Evolutionary conservation across 768 basidiomycete genomes (phyloP), one percentile per base, ranked within the genome.

Genomic region (Peribolospora kevripleyi): DNA sequence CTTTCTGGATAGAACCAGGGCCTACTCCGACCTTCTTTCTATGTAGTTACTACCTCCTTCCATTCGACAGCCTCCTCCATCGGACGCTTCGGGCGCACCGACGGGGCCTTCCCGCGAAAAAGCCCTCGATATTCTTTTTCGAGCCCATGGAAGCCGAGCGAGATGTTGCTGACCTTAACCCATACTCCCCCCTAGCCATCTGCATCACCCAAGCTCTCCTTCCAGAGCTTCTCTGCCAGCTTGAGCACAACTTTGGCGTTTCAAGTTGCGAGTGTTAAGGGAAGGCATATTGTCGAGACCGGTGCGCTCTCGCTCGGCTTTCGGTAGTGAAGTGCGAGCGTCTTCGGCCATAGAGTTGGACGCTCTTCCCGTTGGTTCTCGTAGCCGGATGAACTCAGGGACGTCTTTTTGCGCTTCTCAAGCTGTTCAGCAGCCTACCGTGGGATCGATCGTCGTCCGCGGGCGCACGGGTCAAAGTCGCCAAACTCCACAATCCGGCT

Each of bases 281-380:
- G 64, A 97, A 97, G 0, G 83, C 72, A 0, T 76, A 74, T 67
- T 97, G 91, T 62, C 82, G 84, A 3, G 88, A 87, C 54, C 76
- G 25, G 74, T 42, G 73, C 73, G 3, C 74, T 60, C 51, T 81
- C 77, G 48, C 56, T 54, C 76, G 86, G 81, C 72, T 80, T 79
- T 39, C 82, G 73, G 39, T 78, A 74, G 59, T 80, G 77, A 41
- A 98, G 68, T 13, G 82, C 85, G 48, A 98, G 71, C 0, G 83
- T 82, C 68, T 85, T 97, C 0, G 93, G 93, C 93, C 91, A 91
- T 6, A 85, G 62, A 62, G 62, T 59, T 63, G 62, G 6, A 63
- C 48, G 0, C 79, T 80, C 0, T 57, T 81, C 75, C 3, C 93
- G 71, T 1, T 83, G 84, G 25, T 55, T 95, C 86, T 42, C 76